Evolutionary conservation across 345 rosid genomes (phyloP).

Genomic region (Hypericum androsaemum): DNA sequence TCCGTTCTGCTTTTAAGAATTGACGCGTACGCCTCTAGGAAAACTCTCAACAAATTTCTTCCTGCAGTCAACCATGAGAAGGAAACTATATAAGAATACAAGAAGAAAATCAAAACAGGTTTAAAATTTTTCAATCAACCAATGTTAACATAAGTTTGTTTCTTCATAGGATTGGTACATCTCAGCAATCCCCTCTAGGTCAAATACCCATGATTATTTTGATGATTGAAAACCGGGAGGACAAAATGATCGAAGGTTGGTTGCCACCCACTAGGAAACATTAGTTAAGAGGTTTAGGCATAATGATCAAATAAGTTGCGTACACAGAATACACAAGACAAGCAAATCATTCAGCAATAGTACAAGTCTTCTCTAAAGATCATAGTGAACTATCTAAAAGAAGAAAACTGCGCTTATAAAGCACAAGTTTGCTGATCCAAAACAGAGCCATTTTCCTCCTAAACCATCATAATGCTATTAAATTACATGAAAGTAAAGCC

Average conservation of each 20-base stretch:
- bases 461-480: no score
- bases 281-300: not conserved
- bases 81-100: not conserved
- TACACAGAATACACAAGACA: not conserved
- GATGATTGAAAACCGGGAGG: conserved; percentile 28
- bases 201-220: conserved; percentile 74
- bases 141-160: conserved; percentile 70
- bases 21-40: conserved; percentile 80
- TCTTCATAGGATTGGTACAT: conserved; percentile 81
- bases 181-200: conserved; percentile 69
- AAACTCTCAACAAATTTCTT: conserved; percentile 83
- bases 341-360: no score
- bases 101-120: not conserved
- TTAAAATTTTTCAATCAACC: not conserved
- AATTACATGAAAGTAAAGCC: no score
- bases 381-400: no score
- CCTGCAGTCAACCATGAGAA: conserved; percentile 4
- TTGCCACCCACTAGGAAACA: conserved; percentile 68
- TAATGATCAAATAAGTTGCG: not conserved
- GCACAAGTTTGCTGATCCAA: no score
- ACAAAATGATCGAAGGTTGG: conserved; percentile 50
- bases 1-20: conserved; percentile 92
- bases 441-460: no score
- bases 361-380: no score
- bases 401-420: no score